Evolutionary conservation across 2,329 filamentous ascomycete species (phyloP).

Genomic region (Trichothecium sympodiale): DNA sequence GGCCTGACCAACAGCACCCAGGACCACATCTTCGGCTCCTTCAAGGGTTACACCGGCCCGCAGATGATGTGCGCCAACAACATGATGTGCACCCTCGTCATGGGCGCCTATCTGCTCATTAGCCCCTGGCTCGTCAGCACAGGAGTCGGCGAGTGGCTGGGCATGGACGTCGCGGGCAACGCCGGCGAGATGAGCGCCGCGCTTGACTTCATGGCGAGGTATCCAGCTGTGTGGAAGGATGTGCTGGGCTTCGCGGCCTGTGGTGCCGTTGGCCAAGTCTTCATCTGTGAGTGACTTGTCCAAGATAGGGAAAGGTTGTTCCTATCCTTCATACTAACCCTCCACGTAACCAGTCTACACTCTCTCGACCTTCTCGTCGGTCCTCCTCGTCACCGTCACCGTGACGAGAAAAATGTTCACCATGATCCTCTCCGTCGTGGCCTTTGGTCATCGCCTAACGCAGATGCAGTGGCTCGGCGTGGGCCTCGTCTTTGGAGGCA

Average conservation of each 20-base stretch:
- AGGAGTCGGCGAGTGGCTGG: slow-evolving; percentile 50
- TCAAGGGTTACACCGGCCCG: slow-evolving; percentile 73
- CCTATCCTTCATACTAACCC: not conserved
- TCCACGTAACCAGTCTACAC: slow-evolving; percentile 58
- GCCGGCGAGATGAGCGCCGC: slow-evolving; percentile 74
- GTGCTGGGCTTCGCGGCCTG: slow-evolving; percentile 84
- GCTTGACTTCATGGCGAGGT: slow-evolving; percentile 64
- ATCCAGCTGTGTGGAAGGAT: slow-evolving; percentile 77
- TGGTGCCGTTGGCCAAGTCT: slow-evolving; percentile 88
- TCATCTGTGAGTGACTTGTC: slow-evolving; percentile 57
- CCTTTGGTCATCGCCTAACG: slow-evolving; percentile 81
- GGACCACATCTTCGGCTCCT: slow-evolving; percentile 80
- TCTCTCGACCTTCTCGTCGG: slow-evolving; percentile 78
- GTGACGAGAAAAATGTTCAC: slow-evolving; percentile 99
- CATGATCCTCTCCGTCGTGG: slow-evolving; percentile 92
- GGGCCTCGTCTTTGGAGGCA: slow-evolving; percentile 84
- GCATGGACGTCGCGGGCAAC: slow-evolving; percentile 51
- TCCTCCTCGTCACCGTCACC: slow-evolving; percentile 89
- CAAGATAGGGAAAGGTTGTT: not conserved
- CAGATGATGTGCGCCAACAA: slow-evolving; percentile 99
- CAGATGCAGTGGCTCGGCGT: slow-evolving; percentile 93
- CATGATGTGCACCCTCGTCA: slow-evolving; percentile 71
- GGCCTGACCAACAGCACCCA: slow-evolving; percentile 94
- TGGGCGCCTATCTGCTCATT: slow-evolving; percentile 61
- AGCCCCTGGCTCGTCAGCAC: slow-evolving; percentile 71